Evolutionary conservation across 768 basidiomycete species (phyloP).

Genomic region (Leccinum olivaceopallidum): DNA sequence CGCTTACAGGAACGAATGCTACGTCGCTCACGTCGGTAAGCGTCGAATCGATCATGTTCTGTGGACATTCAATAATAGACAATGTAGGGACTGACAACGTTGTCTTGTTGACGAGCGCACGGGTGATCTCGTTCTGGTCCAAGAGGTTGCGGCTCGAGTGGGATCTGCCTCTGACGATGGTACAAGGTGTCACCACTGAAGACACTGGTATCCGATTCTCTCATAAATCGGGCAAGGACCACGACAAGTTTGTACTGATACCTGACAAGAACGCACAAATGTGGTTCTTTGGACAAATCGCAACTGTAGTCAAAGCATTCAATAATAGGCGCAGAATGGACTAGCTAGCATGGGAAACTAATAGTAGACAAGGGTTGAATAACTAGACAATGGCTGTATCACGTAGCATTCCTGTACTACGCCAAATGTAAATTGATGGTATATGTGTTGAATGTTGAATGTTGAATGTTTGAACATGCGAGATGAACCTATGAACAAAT

Average conservation of each 20-base stretch:
- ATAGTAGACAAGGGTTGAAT: conserved; percentile 21
- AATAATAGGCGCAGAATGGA: conserved; percentile 78
- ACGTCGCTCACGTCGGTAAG: conserved; percentile 92
- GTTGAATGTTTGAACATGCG: conserved; percentile 16
- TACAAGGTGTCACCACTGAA: conserved; percentile 87
- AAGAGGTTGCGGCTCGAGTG: conserved; percentile 84
- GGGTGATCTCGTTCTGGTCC: conserved; percentile 83
- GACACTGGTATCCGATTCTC: conserved; percentile 88
- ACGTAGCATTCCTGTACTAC: conserved; percentile 30
- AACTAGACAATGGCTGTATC: conserved; percentile 18
- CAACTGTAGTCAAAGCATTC: conserved; percentile 73
- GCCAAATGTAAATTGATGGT: conserved; percentile 19
- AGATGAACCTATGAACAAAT: conserved; percentile 23
- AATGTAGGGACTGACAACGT: conserved; percentile 79
- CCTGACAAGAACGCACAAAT: conserved; percentile 71
- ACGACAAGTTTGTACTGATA: conserved; percentile 76
- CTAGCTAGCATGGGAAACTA: conserved; percentile 16
- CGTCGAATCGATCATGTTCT: conserved; percentile 1
- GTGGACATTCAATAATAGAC: conserved; percentile 43
- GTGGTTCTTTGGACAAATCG: conserved; percentile 82
- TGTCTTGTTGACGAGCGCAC: conserved; percentile 73
- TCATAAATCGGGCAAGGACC: conserved; percentile 73
- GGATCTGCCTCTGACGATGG: conserved; percentile 86
- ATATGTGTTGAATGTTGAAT: conserved; percentile 25
- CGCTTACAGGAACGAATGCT: conserved; percentile 76